Evolutionary conservation across 2,329 filamentous ascomycete genomes (phyloP).

Genomic region (Emmonsiellopsis sp.): DNA sequence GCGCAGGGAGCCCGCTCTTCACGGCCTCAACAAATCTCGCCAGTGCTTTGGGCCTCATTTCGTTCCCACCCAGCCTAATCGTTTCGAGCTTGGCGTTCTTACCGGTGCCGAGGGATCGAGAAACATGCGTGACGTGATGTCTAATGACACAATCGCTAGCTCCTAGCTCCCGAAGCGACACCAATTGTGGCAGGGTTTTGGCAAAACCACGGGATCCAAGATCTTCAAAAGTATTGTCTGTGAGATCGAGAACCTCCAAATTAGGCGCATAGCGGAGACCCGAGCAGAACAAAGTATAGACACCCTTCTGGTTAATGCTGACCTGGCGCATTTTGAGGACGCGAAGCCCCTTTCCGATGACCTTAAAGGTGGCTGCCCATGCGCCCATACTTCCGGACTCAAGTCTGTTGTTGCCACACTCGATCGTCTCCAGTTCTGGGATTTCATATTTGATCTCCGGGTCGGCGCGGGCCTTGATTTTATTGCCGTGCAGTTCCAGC

Average conservation of each 20-base stretch:
- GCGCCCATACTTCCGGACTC: conserved; percentile 95
- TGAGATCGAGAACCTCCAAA: conserved; percentile 74
- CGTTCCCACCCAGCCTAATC: conserved; percentile 84
- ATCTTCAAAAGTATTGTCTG: conserved; percentile 94
- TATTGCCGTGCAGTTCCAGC: conserved; percentile 71
- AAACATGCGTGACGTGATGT: conserved; percentile 66
- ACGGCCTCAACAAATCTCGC: conserved; percentile 62
- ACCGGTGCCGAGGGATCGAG: conserved; percentile 62
- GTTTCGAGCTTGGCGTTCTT: conserved; percentile 72
- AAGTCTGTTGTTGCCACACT: conserved; percentile 90
- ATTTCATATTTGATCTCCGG: conserved; percentile 63
- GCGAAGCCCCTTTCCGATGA: conserved; percentile 68
- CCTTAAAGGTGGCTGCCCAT: conserved; percentile 80
- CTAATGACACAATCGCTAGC: conserved; percentile 82
- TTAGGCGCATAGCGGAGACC: conserved; percentile 63
- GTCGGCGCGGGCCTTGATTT: conserved; percentile 55
- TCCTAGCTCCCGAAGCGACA: conserved; percentile 68
- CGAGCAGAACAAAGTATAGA: conserved; percentile 67
- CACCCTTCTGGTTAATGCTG: conserved; percentile 89
- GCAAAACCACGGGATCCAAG: conserved; percentile 71
- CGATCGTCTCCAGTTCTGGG: conserved; percentile 85
- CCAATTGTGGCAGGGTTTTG: conserved; percentile 65
- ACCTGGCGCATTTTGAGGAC: conserved; percentile 97
- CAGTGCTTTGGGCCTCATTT: conserved; percentile 71
- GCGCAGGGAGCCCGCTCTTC: conserved; percentile 57